Evolutionary conservation across 352 stramenopile genomes (phyloP).

Genomic region (Pythium pectinolyticum): DNA sequence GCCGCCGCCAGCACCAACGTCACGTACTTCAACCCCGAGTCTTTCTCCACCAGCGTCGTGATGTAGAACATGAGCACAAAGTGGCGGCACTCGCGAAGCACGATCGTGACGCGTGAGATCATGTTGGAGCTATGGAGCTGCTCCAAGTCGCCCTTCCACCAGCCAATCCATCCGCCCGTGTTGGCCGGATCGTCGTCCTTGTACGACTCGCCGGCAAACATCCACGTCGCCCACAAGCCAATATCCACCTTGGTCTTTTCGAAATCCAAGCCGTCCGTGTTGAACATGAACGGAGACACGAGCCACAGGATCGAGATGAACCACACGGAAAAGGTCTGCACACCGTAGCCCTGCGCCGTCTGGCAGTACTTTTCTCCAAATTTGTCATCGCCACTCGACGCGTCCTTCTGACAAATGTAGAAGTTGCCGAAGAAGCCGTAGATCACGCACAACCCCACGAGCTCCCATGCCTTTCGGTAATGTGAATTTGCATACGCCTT

Average conservation of each 20-base stretch:
- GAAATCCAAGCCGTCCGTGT: slow-evolving; percentile 83
- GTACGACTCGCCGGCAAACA: slow-evolving; percentile 72
- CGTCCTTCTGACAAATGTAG: slow-evolving; percentile 55
- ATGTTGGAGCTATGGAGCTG: slow-evolving; percentile 67
- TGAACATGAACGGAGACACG: slow-evolving; percentile 81
- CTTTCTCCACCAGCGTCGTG: slow-evolving; percentile 56
- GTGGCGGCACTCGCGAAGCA: slow-evolving; percentile 76
- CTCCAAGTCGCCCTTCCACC: slow-evolving; percentile 79
- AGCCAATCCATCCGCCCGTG: slow-evolving; percentile 72
- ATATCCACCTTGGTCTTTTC: slow-evolving; percentile 84
- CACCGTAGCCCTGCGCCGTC: slow-evolving; percentile 73
- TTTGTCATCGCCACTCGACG: slow-evolving; percentile 30
- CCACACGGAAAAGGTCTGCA: slow-evolving; percentile 84
- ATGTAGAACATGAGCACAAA: slow-evolving; percentile 88
- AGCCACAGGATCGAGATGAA: slow-evolving; percentile 74
- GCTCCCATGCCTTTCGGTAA: slow-evolving; percentile 79
- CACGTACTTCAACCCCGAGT: slow-evolving; percentile 52
- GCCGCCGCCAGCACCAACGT: slow-evolving; percentile 54
- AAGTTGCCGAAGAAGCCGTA: slow-evolving; percentile 75
- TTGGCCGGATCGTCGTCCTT: slow-evolving; percentile 62
- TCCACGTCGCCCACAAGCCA: slow-evolving; percentile 73
- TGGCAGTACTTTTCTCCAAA: slow-evolving; percentile 61
- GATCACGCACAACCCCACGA: slow-evolving; percentile 70
- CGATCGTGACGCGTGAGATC: slow-evolving; percentile 71
- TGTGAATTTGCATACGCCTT: slow-evolving; percentile 75